Evolutionary conservation across 495 filamentous ascomycete species (phyloP), one percentile per base, ranked within the genome.

Genomic region (Penicillium subrubescens): DNA sequence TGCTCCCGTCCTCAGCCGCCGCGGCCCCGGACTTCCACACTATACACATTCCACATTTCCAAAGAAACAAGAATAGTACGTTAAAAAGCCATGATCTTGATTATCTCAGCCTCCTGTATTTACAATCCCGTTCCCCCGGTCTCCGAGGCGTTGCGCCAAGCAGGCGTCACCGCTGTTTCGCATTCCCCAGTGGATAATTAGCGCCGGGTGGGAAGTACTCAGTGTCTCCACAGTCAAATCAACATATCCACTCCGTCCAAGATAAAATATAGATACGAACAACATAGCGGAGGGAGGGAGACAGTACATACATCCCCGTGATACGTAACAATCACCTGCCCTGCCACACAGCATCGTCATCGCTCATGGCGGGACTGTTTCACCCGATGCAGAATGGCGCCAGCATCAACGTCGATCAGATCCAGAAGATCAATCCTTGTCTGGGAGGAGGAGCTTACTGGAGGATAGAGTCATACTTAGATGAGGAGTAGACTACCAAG

Each of bases 361-460:
- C 11, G 17, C 48, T 29, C 25, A 23, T 51, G 44, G 58, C 58
- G 46, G 69, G 71, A 71, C 63, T 59, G 23, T 62, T 71, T 71
- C 57, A 60, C 71, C 71, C 56, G 39, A 73, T 71, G 21, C 50
- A 71, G 71, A 52, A 69, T 67, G 67, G 64, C 44, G 59, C 37
- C 41, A 52, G n/a, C 51, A 51, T 12, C 14, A 2, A 41, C 25
- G 23, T 41, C 34, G 35, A 37, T 31, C 37, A 51, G 5, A 29
- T 51, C n/a, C 43, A 46, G 43, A 3, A 46, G 43, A 21, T 23
- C n/a, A 19, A 46, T 46, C 43, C 43, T 46, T 46, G 43, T 21
- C 19, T 46, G 8, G 14, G 8, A 23, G 43, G 23, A 11, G 8
- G n/a, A 5, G 11, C 5, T 21, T 46, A 21, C n/a, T 46, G 43